Percentiles rank a stretch among this genome's conserved stretches.
Evolutionary conservation across 805 yeast species (phyloP).

Genomic region (Metschnikowia henanensis): DNA sequence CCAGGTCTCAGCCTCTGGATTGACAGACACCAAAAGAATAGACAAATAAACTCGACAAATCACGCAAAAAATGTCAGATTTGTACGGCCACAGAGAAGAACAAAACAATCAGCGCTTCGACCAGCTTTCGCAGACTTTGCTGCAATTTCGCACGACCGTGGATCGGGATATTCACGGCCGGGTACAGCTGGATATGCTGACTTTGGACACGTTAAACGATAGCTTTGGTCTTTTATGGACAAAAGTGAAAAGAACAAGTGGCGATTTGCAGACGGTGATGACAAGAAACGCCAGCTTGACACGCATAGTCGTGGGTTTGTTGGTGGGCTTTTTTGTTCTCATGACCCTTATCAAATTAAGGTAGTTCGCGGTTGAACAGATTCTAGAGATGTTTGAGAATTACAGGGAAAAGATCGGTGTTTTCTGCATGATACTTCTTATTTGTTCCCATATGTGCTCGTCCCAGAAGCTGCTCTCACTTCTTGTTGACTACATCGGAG

Average conservation of each 20-base stretch:
- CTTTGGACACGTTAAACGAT: constrained; percentile 39
- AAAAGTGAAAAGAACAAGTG: constrained; percentile 40
- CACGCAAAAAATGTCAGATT: constrained; percentile 19
- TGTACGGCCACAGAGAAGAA: constrained; percentile 43
- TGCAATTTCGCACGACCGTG: constrained; percentile 43
- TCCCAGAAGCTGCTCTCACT: constrained; percentile 2
- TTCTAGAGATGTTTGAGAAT: too few relatives aligned
- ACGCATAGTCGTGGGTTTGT: constrained; percentile 35
- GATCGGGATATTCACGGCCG: constrained; percentile 42
- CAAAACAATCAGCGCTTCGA: constrained; percentile 45
- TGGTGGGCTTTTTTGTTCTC: constrained; percentile 33
- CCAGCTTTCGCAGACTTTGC: constrained; percentile 41
- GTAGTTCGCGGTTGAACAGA: too few relatives aligned
- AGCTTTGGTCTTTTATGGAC: constrained; percentile 38
- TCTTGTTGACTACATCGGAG: constrained; percentile 58
- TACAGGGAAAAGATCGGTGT: too few relatives aligned
- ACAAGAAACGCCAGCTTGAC: constrained; percentile 42
- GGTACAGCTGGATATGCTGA: constrained; percentile 40
- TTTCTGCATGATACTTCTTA: too few relatives aligned
- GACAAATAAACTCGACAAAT: too few relatives aligned
- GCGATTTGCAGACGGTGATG: constrained; percentile 41
- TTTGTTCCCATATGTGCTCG: too few relatives aligned
- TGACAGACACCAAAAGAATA: too few relatives aligned
- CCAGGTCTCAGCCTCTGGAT: too few relatives aligned
- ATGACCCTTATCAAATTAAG: constrained; percentile 41